Base-by-base conservation (phyloP, 352 stramenopile species). In the Aphanomyces cochlioides region DNA sequence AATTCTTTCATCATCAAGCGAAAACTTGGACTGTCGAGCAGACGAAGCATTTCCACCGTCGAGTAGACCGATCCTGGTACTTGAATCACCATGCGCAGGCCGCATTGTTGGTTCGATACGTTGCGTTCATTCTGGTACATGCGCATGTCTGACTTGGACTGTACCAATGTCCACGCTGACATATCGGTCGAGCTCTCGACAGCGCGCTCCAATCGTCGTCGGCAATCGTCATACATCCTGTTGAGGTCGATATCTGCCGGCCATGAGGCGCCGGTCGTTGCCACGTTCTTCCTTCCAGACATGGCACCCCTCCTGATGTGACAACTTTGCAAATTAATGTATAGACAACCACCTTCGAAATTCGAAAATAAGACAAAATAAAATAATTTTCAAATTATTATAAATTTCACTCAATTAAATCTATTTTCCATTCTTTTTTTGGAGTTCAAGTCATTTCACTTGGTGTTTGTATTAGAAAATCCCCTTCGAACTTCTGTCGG, bases 91-190 rank as follows among this genome's bases (percentile, higher is more conserved):
- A 82, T 79, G 48, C 87, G 85, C 37, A 93, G 78, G 61, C 78
- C 89, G 71, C 87, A 92, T 34, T 79, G 86, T 7, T 85, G 76
- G 13, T 88, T 86, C 65, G 92, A 83, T 63, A 84, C 92, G 77
- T 93, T 95, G 69, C 93, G 91, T 75, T 80, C 81, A 77, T 95
- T 84, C 19, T 89, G 21, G 68, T 91, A 93, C n/a, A 92, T 75
- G 56, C 75, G 77, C 12, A 84, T 79, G 64, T 82, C 79, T 56
- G 90, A 81, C 53, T 85, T 85, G 65, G 54, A 43, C 15, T 72
- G 77, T 69, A 93, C 85, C 19, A 93, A 78, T 36, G 85, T 77
- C 87, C 87, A 95, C 8, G 89, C 79, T 71, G 79, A 89, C 61
- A 91, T 72, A 68, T 93, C 84, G 39, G 80, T 77, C 37, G 84